Conservation (phyloP, 2,329 filamentous ascomycete species). For the Fusarium dlaminii region DNA sequence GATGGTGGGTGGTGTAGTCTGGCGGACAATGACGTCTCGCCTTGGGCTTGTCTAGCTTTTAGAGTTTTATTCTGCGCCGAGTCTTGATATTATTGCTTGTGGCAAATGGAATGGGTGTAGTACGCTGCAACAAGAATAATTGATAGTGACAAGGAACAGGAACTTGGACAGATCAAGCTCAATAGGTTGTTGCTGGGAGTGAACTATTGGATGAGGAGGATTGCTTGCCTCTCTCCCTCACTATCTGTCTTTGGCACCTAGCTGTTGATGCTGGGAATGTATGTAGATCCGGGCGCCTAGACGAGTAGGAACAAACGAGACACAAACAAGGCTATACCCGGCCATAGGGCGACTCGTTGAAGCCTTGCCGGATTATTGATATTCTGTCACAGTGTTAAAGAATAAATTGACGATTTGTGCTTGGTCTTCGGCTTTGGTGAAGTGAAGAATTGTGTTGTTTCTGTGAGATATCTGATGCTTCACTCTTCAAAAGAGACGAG, state of each 20-base stretch:
- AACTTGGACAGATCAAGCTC: background rate
- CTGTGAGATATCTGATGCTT: background rate
- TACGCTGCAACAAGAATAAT: constrained; percentile 1
- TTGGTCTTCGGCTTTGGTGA: background rate
- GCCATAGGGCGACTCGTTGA: background rate
- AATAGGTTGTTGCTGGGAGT: background rate
- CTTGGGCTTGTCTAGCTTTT: background rate
- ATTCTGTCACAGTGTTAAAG: background rate
- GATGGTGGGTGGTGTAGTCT: constrained; percentile 9
- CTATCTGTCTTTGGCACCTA: background rate
- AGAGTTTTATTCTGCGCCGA: constrained; percentile 12
- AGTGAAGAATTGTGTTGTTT: background rate
- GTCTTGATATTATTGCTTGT: constrained; percentile 31
- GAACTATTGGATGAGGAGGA: background rate
- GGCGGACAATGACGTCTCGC: constrained; percentile 38
- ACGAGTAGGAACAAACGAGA: background rate
- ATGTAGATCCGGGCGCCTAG: constrained; percentile 3
- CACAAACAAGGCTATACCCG: background rate
- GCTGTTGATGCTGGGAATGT: background rate
- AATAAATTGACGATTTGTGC: background rate
- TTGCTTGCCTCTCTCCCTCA: background rate
- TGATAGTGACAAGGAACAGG: constrained; percentile 3
- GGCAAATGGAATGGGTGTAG: constrained; percentile 19
- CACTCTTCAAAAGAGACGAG: background rate
- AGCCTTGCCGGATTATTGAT: background rate